Evolutionary conservation across 139 green algal species (phyloP), one percentile per base, ranked within the genome.

Genomic region (Ostreobium quekettii): DNA sequence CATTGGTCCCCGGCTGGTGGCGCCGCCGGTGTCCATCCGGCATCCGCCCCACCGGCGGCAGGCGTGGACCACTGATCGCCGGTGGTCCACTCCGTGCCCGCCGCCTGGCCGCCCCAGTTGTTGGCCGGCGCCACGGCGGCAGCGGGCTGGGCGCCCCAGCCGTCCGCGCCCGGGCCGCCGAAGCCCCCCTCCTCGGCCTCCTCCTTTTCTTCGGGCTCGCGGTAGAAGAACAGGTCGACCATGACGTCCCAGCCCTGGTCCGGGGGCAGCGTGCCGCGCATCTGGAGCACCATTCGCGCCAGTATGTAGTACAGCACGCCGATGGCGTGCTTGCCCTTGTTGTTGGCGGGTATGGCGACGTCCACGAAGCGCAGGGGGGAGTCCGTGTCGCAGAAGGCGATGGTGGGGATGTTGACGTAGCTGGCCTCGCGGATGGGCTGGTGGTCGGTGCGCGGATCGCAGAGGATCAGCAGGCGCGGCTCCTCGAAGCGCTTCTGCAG

Each of bases 151-250:
- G n/a, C n/a, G n/a, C n/a, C n/a, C n/a, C n/a, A n/a, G n/a, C n/a
- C n/a, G n/a, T n/a, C n/a, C n/a, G n/a, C n/a, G n/a, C n/a, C n/a
- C n/a, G n/a, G n/a, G n/a, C n/a, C n/a, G n/a, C n/a, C n/a, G n/a
- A n/a, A n/a, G n/a, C n/a, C 76, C 63, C 83, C 83, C 66, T 90
- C 77, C 53, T 83, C 79, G 8, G 36, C 67, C 75, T 89, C 87
- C 80, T 93, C 85, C 63, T 82, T 76, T 84, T 96, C 89, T 78
- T 96, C 89, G 4, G 88, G 89, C 76, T 96, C 92, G 72, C 93
- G 60, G 86, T 98, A 98, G 92, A 99, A 98, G 90, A 98, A 99
- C 73, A 99, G 89, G 78, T 99, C 94, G 30, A 98, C 93, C 85
- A 96, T 90, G 36, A 96, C 91, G 65, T 96, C 86, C 91, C 91